Percentiles rank a stretch among this genome's conserved stretches.
These are phyloP conservation scores for Diaporthe ampelina DNA, from an alignment of 2,329 filamentous ascomycete species.

Conservation along the genomic window DNA sequence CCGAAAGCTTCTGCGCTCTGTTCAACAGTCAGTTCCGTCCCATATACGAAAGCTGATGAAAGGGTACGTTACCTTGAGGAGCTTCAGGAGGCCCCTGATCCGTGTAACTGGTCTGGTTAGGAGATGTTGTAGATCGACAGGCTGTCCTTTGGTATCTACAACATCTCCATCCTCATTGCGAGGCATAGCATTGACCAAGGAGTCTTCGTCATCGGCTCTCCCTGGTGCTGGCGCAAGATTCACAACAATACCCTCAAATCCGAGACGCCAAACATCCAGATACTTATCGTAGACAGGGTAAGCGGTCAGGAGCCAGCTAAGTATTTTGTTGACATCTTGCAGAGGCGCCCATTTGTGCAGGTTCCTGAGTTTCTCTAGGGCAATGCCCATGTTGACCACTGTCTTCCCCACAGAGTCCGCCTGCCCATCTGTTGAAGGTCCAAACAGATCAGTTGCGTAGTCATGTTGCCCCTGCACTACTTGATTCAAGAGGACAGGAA, in stretches of 20 bases:
- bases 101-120: conserved; percentile 90
- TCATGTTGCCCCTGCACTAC: conserved; percentile 80
- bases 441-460: conserved; percentile 77
- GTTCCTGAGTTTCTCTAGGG: conserved; percentile 85
- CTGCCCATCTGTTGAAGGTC: conserved; percentile 65
- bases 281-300: conserved; percentile 88
- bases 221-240: conserved; percentile 82
- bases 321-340: conserved; percentile 77
- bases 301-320: conserved; percentile 85
- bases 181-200: conserved; percentile 70
- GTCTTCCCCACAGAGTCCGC: conserved; percentile 80
- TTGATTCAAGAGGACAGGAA: conserved; percentile 90
- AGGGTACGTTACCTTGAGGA: conserved; percentile 74
- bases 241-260: conserved; percentile 94
- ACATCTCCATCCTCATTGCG: conserved; percentile 76
- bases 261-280: conserved; percentile 88
- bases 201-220: conserved; percentile 69
- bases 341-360: conserved; percentile 86
- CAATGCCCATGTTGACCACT: conserved; percentile 94
- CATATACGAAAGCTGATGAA: background rate
- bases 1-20: conserved; percentile 71
- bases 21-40: conserved; percentile 49
- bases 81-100: conserved; percentile 88
- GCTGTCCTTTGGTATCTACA: conserved; percentile 82
- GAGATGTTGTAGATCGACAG: conserved; percentile 93